phyloP scores from a whole-genome alignment of 495 filamentous ascomycete species.

The Aspergillus sclerotiicarbonarius region DNA sequence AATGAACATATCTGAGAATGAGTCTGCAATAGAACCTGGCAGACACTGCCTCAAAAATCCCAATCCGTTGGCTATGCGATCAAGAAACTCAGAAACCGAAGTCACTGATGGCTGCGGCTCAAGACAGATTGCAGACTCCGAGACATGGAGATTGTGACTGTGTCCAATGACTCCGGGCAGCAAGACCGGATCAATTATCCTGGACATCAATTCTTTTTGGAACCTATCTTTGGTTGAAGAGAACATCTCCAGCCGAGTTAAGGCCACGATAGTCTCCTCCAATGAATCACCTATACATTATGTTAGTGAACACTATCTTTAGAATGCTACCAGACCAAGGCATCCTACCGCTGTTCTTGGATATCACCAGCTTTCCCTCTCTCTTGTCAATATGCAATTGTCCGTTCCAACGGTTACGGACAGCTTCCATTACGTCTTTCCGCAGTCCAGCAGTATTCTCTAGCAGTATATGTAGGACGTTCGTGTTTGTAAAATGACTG shows the following conservation, averaged over 20 bases:
- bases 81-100: constrained; percentile 32
- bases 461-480: constrained; percentile 37
- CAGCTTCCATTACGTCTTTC: constrained; percentile 31
- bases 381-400: constrained; percentile 56
- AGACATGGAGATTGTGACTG: constrained; percentile 29
- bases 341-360: constrained; percentile 27
- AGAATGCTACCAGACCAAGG: not conserved
- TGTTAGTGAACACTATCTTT: constrained; percentile 5
- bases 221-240: constrained; percentile 32
- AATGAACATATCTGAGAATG: constrained; percentile 66
- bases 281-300: constrained; percentile 23
- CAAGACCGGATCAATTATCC: constrained; percentile 37
- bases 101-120: constrained; percentile 25
- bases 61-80: constrained; percentile 58
- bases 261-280: constrained; percentile 34
- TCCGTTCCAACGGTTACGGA: constrained; percentile 42
- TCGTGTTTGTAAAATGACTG: constrained; percentile 36
- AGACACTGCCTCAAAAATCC: constrained; percentile 63
- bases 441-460: constrained; percentile 32
- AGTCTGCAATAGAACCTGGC: constrained; percentile 58
- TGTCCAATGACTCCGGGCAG: constrained; percentile 24
- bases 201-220: constrained; percentile 30
- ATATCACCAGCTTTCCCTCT: constrained; percentile 47
- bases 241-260: constrained; percentile 37
- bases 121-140: constrained; percentile 31